Evolutionary conservation across 768 basidiomycete genomes (phyloP), one percentile per base, ranked within the genome.

Genomic region (Tylopilus felleus): DNA sequence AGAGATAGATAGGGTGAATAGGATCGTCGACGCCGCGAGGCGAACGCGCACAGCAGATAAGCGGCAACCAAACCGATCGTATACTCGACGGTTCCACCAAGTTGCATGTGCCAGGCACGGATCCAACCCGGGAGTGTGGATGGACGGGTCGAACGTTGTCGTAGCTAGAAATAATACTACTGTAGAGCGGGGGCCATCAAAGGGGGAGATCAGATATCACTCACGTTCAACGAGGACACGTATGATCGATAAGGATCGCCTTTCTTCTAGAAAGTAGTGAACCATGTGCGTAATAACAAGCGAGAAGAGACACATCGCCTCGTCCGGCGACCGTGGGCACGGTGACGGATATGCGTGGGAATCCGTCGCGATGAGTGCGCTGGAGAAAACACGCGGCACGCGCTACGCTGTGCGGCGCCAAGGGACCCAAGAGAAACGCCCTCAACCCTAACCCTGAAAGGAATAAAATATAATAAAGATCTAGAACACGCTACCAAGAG

Each of bases 381-480:
- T 45, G 39, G 12, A 42, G 52, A 60, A 60, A 58, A 61, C 66
- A 63, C 55, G 60, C 59, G 65, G 60, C 52, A 21, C n/a, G 53
- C 55, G 52, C 57, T 35, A 38, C 41, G 64, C 60, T 51, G 58
- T 60, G 59, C 45, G 28, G 22, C 29, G 46, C 38, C 42, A 23
- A 8, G 46, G 29, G 39, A 42, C 16, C 21, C 17, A 22, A n/a
- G n/a, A 9, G 12, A 35, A 36, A 38, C 5, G 8, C 65, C 68
- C 68, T 71, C 12, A 43, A 63, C 68, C 69, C 68, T 69, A 69
- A 67, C 65, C 68, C 60, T 57, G 22, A 64, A 48, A 36, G 29
- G 8, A 55, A 51, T 14, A 25, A 31, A 38, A 46, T 50, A 22
- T 35, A 14, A 21, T 33, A 25, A 31, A 23, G 59, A 47, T 60